Conservation (phyloP, 192 early-diverging fungal species). For the Linnemannia elongata region DNA sequence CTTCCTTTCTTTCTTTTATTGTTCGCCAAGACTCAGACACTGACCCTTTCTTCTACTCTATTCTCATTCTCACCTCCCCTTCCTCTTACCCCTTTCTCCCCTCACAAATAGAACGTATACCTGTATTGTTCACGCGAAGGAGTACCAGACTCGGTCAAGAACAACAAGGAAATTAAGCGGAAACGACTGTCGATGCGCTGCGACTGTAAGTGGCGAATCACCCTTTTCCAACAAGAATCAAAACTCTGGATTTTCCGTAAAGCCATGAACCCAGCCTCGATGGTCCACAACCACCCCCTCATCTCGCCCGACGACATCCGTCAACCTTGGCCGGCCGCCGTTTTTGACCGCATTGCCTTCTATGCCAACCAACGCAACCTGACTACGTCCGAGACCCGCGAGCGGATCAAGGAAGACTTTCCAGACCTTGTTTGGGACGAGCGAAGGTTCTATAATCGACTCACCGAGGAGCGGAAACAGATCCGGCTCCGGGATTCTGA, state of each 20-base stretch:
- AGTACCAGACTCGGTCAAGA: constrained; percentile 65
- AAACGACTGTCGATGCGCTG: constrained; percentile 69
- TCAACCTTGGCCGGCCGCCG: constrained; percentile 64
- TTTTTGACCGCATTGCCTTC: constrained; percentile 65
- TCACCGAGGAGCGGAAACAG: constrained; percentile 66
- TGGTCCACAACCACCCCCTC: constrained; percentile 69
- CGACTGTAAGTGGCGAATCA: constrained; percentile 72
- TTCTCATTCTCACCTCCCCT: neutral
- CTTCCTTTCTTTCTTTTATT: neutral
- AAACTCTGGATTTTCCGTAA: constrained; percentile 70
- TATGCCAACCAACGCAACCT: constrained; percentile 62
- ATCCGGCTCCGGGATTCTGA: constrained; percentile 59
- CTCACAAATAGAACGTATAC: constrained; percentile 63
- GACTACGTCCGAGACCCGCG: constrained; percentile 61
- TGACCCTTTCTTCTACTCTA: neutral
- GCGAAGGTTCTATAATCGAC: constrained; percentile 69
- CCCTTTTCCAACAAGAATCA: constrained; percentile 66
- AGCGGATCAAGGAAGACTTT: constrained; percentile 66
- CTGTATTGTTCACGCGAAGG: constrained; percentile 73
- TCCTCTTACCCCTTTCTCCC: neutral
- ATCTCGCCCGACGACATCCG: constrained; percentile 66
- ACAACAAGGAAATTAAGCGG: constrained; percentile 65
- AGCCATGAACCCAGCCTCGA: constrained; percentile 67
- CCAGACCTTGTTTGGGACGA: constrained; percentile 69
- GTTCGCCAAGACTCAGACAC: neutral